Evolutionary conservation across 1,284 basidiomycete genomes (phyloP), one percentile per base, ranked within the genome.

Genomic region (Puccinia triticina): DNA sequence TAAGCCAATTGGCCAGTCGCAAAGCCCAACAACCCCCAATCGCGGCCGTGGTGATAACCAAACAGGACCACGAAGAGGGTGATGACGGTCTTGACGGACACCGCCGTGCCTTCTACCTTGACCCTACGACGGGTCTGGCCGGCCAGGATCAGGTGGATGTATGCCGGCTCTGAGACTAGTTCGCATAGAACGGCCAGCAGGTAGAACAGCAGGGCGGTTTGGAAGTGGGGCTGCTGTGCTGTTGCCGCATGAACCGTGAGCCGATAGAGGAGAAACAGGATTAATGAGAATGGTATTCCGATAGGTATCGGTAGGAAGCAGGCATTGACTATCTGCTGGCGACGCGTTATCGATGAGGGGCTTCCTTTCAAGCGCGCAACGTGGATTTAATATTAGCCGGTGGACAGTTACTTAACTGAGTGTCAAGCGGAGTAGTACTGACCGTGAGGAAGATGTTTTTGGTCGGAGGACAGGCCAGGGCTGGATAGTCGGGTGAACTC

Each of bases 1-100:
- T 95, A 96, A 1, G 90, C 89, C 1, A 93, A 86, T 86, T 97
- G 94, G 0, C 94, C 94, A 0, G 91, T 82, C 0, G 93, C 94
- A 85, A 97, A 97, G 0, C 93, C 94, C 11, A 94, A 85, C 59
- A 97, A 88, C 7, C 92, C 91, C 78, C 78, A 75, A 40, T 74
- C 71, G 40, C 26, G 32, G 23, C 61, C 43, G 46, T 14, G 16
- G 14, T 34, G 48, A n/a, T 57, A 67, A 7, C 84, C 90, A 50
- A 89, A 87, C 0, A 90, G 87, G 16, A 96, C 88, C 0, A 92
- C 88, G 0, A 89, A 83, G 83, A 95, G 92, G 0, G 93, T 93
- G 1, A 89, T 88, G 18, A 93, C 83, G 0, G 94, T 92, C 87
- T 93, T 94, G 64, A 88, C 84, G n/a, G 92, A 90, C 4, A 95